Evolutionary conservation across 805 yeast genomes (phyloP).

Genomic region (Candida xiaguanensis): DNA sequence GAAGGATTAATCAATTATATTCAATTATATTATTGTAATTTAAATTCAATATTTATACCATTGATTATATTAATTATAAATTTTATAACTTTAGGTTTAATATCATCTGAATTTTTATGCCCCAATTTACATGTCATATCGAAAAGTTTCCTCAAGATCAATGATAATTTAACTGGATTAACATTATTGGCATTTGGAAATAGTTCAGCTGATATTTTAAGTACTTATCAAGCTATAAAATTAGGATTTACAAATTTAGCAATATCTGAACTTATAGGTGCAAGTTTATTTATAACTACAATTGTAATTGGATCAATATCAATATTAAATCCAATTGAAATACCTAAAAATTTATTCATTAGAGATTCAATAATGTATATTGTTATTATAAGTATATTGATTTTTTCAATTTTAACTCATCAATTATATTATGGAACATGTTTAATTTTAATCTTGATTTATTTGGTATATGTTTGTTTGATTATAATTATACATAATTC

Average conservation of each 20-base stretch:
- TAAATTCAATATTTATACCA: conserved; percentile 15
- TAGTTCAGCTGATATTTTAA: conserved; percentile 85
- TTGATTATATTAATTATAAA: conserved; percentile 32
- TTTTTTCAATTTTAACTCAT: conserved; percentile 55
- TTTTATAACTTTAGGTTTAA: conserved; percentile 65
- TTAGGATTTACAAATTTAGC: conserved; percentile 74
- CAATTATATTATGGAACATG: conserved; percentile 55
- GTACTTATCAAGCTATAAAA: conserved; percentile 79
- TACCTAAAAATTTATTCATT: conserved; percentile 48
- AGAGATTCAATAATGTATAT: conserved; percentile 62
- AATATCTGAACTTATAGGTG: conserved; percentile 86
- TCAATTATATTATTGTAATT: conserved; percentile 28
- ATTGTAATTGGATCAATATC: conserved; percentile 81
- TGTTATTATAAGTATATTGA: conserved; percentile 44
- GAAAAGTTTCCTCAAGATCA: conserved; percentile 47
- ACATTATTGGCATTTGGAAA: conserved; percentile 89
- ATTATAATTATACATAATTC: conserved; percentile 33
- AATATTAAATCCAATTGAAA: conserved; percentile 58
- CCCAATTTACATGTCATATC: conserved; percentile 75
- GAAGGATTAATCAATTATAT: conserved; percentile 39
- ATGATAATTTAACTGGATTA: conserved; percentile 80
- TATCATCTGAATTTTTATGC: conserved; percentile 79
- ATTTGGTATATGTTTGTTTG: conserved; percentile 53
- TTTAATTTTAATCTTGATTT: conserved; percentile 50
- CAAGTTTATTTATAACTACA: conserved; percentile 76